These are phyloP conservation scores for Pseudonitzschia multiseries DNA, from an alignment of 108 stramenopile species.

Conservation along the genomic window DNA sequence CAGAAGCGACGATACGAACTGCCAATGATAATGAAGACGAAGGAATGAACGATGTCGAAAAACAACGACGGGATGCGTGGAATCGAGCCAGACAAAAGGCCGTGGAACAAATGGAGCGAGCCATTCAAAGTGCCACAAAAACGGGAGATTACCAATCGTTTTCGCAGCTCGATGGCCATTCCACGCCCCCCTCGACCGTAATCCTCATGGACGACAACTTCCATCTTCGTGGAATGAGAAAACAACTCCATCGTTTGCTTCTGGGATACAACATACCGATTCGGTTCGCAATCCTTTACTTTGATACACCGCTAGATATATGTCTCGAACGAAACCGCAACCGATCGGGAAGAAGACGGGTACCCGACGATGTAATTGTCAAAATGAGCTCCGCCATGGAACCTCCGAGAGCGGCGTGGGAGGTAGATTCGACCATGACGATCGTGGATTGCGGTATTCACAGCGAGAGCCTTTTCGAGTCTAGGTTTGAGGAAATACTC, in stretches of 20 bases:
- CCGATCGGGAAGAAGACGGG: constrained; percentile 34
- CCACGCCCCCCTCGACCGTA: constrained; percentile 7
- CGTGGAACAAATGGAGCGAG: constrained; percentile 40
- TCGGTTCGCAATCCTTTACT: constrained; percentile 51
- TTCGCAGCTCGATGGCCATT: no score
- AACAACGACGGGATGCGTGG: constrained; percentile 61
- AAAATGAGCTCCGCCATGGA: constrained; percentile 59
- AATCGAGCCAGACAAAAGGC: constrained; percentile 54
- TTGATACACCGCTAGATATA: constrained; percentile 50
- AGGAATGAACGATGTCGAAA: constrained; percentile 5
- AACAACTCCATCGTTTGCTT: constrained; percentile 56
- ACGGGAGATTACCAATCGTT: background rate
- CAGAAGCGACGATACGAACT: background rate
- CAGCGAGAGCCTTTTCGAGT: background rate
- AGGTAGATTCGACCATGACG: constrained; percentile 17
- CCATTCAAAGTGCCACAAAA: constrained; percentile 29
- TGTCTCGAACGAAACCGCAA: constrained; percentile 61
- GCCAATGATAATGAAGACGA: constrained; percentile 2
- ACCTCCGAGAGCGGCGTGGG: constrained; percentile 55
- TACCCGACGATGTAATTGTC: constrained; percentile 52
- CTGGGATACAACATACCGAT: constrained; percentile 27
- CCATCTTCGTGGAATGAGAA: constrained; percentile 77
- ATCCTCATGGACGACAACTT: constrained; percentile 84
- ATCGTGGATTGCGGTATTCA: background rate
- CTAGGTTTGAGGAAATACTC: background rate